Evolutionary conservation across 495 filamentous ascomycete species (phyloP), one percentile per base, ranked within the genome.

Genomic region (Gamarada debralockiae): DNA sequence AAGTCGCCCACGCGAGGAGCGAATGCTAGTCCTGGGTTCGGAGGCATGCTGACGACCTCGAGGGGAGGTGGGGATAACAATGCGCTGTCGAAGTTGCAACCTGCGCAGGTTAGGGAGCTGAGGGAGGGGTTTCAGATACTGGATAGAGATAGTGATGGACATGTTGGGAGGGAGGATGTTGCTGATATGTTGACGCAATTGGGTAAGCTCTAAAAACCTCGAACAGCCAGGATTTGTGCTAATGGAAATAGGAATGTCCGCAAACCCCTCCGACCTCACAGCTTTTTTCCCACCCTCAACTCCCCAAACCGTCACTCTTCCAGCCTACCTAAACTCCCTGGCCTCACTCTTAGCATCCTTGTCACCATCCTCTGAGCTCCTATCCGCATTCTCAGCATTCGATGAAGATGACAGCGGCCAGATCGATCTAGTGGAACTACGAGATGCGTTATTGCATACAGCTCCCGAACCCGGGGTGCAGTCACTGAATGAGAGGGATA

Each of bases 331-430:
- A 14, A 88, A 85, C 57, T 84, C 81, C 7, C 74, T 97, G 6
- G 84, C 90, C 0, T 71, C 75, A 8, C 74, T 87, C 0, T 71
- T 97, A n/a, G 78, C 80, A 0, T 77, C 81, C 0, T 71, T 97
- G 15, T 90, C 86, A 0, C 81, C 85, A 2, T 80, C 80, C 12
- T 74, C 81, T 18, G 93, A 98, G 55, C 78, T 98, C 0, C 60
- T 86, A 2, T 89, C 87, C 5, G 93, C 95, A 0, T 89, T 98
- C 56, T 86, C 87, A 9, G 95, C 95, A 0, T 98, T 98, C 58
- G 93, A 98, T 61, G 88, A 95, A 56, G 89, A 95, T 57, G 93
- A 98, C 66, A 90, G 87, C 61, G 93, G 95, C 7, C 90, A 96
- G 65, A 81, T 97, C 25, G 90, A 97, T 61, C 73, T 93, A 15